phyloP scores from a whole-genome alignment of 1,284 basidiomycete genomes.

The Naganishia sp. region DNA sequence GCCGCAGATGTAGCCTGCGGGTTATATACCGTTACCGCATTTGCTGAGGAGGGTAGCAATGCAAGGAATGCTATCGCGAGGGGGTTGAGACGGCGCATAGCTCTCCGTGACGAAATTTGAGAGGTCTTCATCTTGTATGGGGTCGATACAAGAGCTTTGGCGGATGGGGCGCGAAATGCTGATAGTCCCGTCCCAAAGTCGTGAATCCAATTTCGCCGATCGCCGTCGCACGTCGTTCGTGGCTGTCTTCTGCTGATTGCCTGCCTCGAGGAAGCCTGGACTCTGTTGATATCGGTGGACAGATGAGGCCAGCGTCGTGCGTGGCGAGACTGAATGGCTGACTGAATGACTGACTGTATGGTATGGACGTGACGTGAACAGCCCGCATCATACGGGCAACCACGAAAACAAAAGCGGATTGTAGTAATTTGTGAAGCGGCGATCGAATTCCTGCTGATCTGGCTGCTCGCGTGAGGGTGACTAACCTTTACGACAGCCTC shows the following conservation, averaged over 20 bases:
- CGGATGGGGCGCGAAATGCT: no score
- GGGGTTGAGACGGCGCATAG: background rate
- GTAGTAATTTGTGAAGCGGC: no score
- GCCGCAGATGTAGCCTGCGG: constrained; percentile 7
- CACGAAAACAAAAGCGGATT: no score
- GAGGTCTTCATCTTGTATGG: background rate
- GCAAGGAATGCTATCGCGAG: background rate
- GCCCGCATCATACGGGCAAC: no score
- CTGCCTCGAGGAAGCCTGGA: no score
- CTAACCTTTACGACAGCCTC: background rate
- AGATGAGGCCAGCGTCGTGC: no score
- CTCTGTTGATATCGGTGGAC: no score
- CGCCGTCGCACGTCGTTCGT: background rate
- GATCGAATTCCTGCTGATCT: background rate
- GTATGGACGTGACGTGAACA: background rate
- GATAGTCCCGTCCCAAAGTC: no score
- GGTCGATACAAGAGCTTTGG: no score
- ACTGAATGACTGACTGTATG: background rate
- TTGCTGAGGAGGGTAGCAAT: background rate
- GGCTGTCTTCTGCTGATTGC: background rate
- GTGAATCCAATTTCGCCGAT: no score
- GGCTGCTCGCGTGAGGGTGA: background rate
- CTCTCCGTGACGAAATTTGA: background rate
- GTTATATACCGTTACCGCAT: constrained; percentile 20
- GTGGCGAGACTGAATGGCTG: no score